Conservation (phyloP, 768 basidiomycete species). For the Pulveroboletus sp. region DNA sequence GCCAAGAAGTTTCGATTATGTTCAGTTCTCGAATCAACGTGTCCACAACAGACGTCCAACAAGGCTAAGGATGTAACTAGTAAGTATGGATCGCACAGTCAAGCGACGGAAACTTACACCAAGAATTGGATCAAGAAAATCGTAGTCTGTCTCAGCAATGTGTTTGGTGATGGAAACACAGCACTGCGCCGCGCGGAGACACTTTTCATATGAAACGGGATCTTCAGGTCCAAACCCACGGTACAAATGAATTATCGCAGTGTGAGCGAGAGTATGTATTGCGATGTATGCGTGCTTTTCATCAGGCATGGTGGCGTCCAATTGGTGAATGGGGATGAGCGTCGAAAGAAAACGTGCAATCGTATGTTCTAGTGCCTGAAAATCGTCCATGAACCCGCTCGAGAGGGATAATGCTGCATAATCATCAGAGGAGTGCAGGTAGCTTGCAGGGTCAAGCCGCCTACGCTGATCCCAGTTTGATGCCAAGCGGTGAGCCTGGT, state of each 20-base stretch:
- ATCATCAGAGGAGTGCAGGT: constrained; percentile 21
- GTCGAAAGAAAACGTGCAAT: constrained; percentile 62
- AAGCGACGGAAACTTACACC: constrained; percentile 46
- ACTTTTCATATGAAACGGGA: constrained; percentile 60
- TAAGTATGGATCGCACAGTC: constrained; percentile 4
- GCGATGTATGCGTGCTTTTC: constrained; percentile 58
- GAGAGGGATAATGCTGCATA: constrained; percentile 42
- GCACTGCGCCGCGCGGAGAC: constrained; percentile 57
- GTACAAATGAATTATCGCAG: constrained; percentile 63
- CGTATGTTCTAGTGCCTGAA: constrained; percentile 58
- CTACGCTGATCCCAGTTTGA: constrained; percentile 59
- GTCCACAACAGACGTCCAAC: constrained; percentile 69
- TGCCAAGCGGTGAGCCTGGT: constrained; percentile 60
- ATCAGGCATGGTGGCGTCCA: constrained; percentile 50
- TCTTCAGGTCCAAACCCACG: constrained; percentile 59
- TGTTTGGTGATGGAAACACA: constrained; percentile 59
- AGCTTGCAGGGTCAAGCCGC: constrained; percentile 22
- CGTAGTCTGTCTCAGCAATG: constrained; percentile 59
- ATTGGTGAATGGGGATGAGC: constrained; percentile 60
- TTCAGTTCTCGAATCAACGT: constrained; percentile 65
- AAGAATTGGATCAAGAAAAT: constrained; percentile 73
- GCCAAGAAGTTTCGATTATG: constrained; percentile 60
- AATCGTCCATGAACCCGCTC: constrained; percentile 50
- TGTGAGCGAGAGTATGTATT: constrained; percentile 63
- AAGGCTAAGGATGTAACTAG: constrained; percentile 43